Percentiles rank a stretch among this genome's conserved stretches.
Evolutionary conservation across 2,329 filamentous ascomycete genomes (phyloP).

Genomic region (Pseudogymnoascus sp.): DNA sequence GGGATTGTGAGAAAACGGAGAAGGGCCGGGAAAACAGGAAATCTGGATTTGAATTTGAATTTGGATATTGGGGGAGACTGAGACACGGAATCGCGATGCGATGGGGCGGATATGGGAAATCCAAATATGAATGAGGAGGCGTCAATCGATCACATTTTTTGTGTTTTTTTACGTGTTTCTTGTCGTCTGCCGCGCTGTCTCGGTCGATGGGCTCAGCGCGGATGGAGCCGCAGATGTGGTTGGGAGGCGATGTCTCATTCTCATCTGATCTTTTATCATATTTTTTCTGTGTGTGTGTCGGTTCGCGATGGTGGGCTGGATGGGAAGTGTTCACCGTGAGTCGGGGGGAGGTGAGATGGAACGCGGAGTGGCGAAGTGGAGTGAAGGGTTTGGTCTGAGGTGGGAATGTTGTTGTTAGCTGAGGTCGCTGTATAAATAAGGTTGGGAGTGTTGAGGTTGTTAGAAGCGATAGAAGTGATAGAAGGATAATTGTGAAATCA

Average conservation of each 20-base stretch:
- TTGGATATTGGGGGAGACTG: too few species aligned
- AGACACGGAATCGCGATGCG: too few species aligned
- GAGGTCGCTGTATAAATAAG: not conserved
- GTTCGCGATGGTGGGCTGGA: not conserved
- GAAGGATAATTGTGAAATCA: not conserved
- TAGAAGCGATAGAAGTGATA: not conserved
- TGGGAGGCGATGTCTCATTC: not conserved
- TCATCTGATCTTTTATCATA: not conserved
- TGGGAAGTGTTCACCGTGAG: not conserved
- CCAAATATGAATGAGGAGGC: too few species aligned
- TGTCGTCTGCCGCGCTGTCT: not conserved
- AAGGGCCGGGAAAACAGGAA: too few species aligned
- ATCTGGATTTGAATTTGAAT: too few species aligned
- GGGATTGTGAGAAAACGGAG: too few species aligned
- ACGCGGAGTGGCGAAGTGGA: not conserved
- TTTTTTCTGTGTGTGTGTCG: not conserved
- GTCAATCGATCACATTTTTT: too few species aligned
- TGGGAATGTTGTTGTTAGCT: not conserved
- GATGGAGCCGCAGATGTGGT: not conserved
- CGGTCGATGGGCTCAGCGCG: not conserved
- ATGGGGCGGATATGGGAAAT: too few species aligned
- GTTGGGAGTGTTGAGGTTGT: not conserved
- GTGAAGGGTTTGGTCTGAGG: not conserved
- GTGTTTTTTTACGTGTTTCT: too few species aligned
- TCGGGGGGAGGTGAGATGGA: not conserved